These are phyloP conservation scores for Exophiala aquamarina DNA, from an alignment of 2,329 filamentous ascomycete genomes.

Conservation along the genomic window DNA sequence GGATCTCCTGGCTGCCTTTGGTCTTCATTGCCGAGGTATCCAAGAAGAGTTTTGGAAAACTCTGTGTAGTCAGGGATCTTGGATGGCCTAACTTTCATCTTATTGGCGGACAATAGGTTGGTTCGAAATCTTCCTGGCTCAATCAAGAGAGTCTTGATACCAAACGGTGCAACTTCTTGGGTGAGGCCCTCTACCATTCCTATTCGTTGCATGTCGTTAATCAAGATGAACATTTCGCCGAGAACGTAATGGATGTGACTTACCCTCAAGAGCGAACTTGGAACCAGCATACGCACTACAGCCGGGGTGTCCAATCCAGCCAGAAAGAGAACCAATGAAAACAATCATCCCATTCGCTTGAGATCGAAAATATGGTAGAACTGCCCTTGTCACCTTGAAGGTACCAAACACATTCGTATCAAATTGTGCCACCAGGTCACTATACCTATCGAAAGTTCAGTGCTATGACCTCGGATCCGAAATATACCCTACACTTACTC, in stretches of 20 bases:
- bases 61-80: constrained; percentile 9
- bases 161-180: constrained; percentile 33
- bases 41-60: constrained; percentile 1
- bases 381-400: constrained; percentile 35
- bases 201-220: constrained; percentile 23
- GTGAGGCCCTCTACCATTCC: constrained; percentile 24
- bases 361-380: constrained; percentile 37
- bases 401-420: constrained; percentile 40
- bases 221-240: too few species aligned
- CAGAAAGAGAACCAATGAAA: constrained; percentile 36
- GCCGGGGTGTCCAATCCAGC: constrained; percentile 29
- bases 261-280: constrained; percentile 45
- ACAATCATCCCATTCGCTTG: constrained; percentile 34
- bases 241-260: not conserved
- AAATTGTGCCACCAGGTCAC: constrained; percentile 33
- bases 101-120: constrained; percentile 10
- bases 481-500: constrained; percentile 20
- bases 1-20: constrained; percentile 56
- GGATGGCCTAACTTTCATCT: constrained; percentile 3
- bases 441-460: constrained; percentile 16
- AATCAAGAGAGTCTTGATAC: constrained; percentile 35
- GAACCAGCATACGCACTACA: constrained; percentile 36
- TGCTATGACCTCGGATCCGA: not conserved
- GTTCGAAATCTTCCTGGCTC: constrained; percentile 34
- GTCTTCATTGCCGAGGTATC: constrained; percentile 34